These are phyloP conservation scores for Trichoderma asperelloides DNA, from an alignment of 495 filamentous ascomycete genomes.

Conservation along the genomic window DNA sequence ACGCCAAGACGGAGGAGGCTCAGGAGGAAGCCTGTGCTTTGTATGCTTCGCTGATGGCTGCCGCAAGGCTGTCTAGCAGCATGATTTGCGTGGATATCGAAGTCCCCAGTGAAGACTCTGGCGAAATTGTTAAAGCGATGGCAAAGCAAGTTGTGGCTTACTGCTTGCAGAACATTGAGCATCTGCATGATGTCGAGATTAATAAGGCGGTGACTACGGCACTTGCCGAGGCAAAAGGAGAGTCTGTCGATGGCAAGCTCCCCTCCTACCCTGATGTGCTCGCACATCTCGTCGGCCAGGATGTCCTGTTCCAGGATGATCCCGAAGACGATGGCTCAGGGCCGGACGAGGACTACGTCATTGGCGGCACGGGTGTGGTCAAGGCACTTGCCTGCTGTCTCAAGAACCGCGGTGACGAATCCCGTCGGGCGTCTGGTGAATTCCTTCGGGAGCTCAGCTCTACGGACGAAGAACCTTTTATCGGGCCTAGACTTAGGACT, in stretches of 20 bases:
- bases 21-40: constrained; percentile 92
- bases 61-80: constrained; percentile 71
- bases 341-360: constrained; percentile 89
- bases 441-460: constrained; percentile 28
- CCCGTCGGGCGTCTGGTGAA: constrained; percentile 37
- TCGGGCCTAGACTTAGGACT: constrained; percentile 6
- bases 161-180: constrained; percentile 83
- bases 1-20: constrained; percentile 56
- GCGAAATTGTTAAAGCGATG: constrained; percentile 84
- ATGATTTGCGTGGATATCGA: constrained; percentile 90
- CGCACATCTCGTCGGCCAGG: constrained; percentile 49
- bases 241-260: background rate
- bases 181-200: constrained; percentile 24
- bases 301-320: constrained; percentile 47
- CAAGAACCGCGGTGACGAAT: constrained; percentile 58
- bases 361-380: constrained; percentile 90
- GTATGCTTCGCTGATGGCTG: constrained; percentile 85
- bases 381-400: constrained; percentile 88
- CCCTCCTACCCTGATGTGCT: constrained; percentile 43
- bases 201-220: constrained; percentile 27
- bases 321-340: constrained; percentile 59
- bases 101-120: constrained; percentile 65
- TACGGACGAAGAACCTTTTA: background rate
- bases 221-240: constrained; percentile 15
- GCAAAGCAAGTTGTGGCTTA: constrained; percentile 92